Evolutionary conservation across 306 rosid species (phyloP).

Genomic region (Quercus robur): DNA sequence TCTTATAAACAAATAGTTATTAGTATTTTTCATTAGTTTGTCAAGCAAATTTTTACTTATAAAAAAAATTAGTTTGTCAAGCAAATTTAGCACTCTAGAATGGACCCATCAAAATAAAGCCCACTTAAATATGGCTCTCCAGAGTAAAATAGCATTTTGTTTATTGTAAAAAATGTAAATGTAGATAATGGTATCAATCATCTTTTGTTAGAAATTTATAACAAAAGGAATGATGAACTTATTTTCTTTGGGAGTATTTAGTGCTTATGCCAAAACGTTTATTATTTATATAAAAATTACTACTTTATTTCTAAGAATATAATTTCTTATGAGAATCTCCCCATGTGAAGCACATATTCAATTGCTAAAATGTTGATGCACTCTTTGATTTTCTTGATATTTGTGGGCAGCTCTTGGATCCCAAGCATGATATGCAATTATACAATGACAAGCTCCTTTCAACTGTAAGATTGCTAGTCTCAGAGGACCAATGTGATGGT

Average conservation of each 20-base stretch:
- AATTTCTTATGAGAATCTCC: not conserved
- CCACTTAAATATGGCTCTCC: not conserved
- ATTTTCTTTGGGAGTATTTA: not conserved
- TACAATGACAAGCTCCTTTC: constrained; percentile 54
- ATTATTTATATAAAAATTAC: not conserved
- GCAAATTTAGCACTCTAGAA: not conserved
- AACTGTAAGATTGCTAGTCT: constrained; percentile 75
- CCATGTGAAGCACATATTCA: not conserved
- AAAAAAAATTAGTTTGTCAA: not conserved
- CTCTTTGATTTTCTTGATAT: constrained; percentile 15
- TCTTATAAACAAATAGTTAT: not conserved
- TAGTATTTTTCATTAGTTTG: not conserved
- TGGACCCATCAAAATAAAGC: not conserved
- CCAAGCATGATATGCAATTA: constrained; percentile 54
- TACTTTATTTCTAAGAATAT: not conserved
- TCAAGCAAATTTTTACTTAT: not conserved
- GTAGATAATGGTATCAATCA: no score
- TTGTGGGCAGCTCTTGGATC: constrained; percentile 75
- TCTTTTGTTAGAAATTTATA: not conserved
- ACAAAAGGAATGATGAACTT: not conserved
- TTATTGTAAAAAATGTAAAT: no score
- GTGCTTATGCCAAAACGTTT: not conserved
- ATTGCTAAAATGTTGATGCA: not conserved
- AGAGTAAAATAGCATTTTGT: not conserved
- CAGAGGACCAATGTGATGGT: constrained; percentile 82